Evolutionary conservation across 768 basidiomycete species (phyloP), one percentile per base, ranked within the genome.

Genomic region (Hygrocybe coccinea): DNA sequence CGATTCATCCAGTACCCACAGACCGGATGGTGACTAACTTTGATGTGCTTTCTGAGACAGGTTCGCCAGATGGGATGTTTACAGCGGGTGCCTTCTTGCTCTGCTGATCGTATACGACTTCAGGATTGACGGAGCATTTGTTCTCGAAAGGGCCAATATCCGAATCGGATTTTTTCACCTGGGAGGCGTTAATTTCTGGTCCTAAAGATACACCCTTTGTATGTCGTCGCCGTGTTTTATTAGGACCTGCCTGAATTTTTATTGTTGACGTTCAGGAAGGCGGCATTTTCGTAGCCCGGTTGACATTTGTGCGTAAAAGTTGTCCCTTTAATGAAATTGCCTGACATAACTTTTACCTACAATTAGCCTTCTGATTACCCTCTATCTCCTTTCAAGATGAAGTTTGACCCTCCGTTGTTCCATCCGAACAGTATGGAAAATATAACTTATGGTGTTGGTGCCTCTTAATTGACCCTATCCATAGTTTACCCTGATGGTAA

Each of bases 301-400:
- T 99, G 63, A 88, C 86, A 36, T 99, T 99, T 71, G 93, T 93
- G 71, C 65, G 91, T 82, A 29, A 35, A 46, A 35, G 29, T 47
- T 50, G 44, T 15, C 39, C 54, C 34, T 53, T 54, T 49, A 21
- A 47, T 49, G 58, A 38, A 25, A 21, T 25, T 21, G 51, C 33
- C 38, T 52, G 38, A 29, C 29, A 52, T 36, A 41, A 36, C 34
- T 38, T 41, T 29, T 34, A 43, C 21, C 48, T 57, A 49, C 44
- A 48, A 34, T 37, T 52, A 93, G 92, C 94, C 94, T 0, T 68
- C 79, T 37, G 97, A 99, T 67, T 99, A 99, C 72, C 97, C 97
- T 33, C 75, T 99, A 64, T 95, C 91, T 51, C 97, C 97, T 17
- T 98, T 98, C 85, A 97, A 94, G 76, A 98, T 99, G 97, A 92